Evolutionary conservation across 805 yeast genomes (phyloP), one percentile per base, ranked within the genome.

Genomic region (Yarrowia keelungensis): DNA sequence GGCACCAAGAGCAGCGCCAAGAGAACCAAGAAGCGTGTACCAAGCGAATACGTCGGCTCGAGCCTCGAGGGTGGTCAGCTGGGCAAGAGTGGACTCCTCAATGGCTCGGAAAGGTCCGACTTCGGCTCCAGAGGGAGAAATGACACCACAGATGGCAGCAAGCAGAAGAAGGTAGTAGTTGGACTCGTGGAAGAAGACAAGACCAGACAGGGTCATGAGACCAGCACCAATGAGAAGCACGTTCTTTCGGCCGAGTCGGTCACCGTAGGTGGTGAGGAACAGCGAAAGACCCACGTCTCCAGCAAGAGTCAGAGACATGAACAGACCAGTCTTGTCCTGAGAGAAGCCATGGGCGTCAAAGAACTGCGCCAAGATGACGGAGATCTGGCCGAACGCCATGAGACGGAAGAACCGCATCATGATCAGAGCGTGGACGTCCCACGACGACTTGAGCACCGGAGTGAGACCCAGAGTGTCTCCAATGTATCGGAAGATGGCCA

Each of bases 81-180:
- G 94, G 0, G 97, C 95, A 62, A 92, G 81, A 47, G 90, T 84
- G 0, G 94, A 87, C 75, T 91, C 97, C 76, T 92, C 97, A 38
- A 92, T 87, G 0, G 95, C 86, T 74, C 90, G 89, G 77, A 92
- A 92, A 0, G 97, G 97, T 0, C 97, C 97, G 0, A 93, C 91
- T 74, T 92, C 97, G 74, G 89, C 92, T 32, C 97, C 97, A 38
- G 91, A 86, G 1, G 97, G 95, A 1, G 97, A 90, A 8, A 92
- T 89, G 16, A 92, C 97, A 1, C 97, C 97, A 39, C 90, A 69
- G 2, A 90, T 84, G 2, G 97, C 95, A 9, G 95, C 95, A 1
- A 82, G 32, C 22, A 92, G 78, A 47, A 92, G 79, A 1, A 89
- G 71, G 71, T 78, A 74, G 75, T 81, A 91, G 71, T 85, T 84